These are phyloP conservation scores for Phylloporus arenicola DNA, from an alignment of 768 basidiomycete species.

Conservation along the genomic window DNA sequence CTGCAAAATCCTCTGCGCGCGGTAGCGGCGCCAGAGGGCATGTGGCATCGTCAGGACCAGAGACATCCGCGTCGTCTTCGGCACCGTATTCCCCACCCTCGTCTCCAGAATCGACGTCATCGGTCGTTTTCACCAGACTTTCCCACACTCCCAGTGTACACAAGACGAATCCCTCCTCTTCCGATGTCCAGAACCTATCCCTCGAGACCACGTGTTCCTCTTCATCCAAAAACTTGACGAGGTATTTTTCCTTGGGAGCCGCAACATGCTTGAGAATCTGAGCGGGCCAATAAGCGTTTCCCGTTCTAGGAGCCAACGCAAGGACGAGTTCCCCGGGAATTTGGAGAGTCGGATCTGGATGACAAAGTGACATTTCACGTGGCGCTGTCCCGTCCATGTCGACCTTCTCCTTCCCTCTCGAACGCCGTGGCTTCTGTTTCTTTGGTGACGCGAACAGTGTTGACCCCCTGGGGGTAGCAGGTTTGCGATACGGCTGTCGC, in stretches of 20 bases:
- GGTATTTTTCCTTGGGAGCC: constrained; percentile 43
- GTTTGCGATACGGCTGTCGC: constrained; percentile 1
- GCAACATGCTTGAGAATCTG: constrained; percentile 46
- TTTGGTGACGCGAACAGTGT: constrained; percentile 7
- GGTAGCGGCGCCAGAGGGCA: constrained; percentile 33
- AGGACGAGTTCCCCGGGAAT: constrained; percentile 69
- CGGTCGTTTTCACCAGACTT: constrained; percentile 33
- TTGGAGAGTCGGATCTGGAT: constrained; percentile 43
- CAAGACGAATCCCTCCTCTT: constrained; percentile 55
- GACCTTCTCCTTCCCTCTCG: constrained; percentile 15
- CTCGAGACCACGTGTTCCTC: constrained; percentile 37
- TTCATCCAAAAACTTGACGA: constrained; percentile 56
- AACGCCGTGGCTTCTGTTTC: constrained; percentile 14
- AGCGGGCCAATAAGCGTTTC: constrained; percentile 61
- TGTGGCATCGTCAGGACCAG: constrained; percentile 1
- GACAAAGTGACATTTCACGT: constrained; percentile 36
- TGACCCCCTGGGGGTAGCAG: constrained; percentile 1
- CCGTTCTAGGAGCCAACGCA: constrained; percentile 34
- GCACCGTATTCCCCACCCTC: constrained; percentile 19
- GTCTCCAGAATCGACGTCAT: constrained; percentile 27
- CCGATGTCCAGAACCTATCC: constrained; percentile 51
- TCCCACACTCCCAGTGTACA: constrained; percentile 61
- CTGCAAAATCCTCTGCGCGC: constrained; percentile 43
- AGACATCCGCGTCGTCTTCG: constrained; percentile 35
- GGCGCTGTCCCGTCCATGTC: constrained; percentile 5